These are phyloP conservation scores for Aspergillus sojae DNA, from an alignment of 2,329 filamentous ascomycete species.

Conservation along the genomic window DNA sequence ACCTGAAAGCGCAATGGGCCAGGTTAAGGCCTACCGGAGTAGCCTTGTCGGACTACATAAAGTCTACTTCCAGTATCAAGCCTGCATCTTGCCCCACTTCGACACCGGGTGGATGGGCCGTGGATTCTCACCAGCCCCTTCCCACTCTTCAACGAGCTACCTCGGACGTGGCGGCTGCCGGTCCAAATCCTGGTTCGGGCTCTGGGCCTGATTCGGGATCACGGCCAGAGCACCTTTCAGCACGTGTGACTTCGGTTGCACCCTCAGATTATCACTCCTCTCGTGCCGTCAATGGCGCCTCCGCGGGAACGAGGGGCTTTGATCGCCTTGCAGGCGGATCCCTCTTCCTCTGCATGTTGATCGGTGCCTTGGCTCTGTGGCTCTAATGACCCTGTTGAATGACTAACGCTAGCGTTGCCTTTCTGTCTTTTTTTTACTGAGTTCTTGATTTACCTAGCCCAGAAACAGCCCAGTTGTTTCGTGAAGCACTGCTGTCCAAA, in stretches of 20 bases:
- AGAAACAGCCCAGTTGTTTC: neutral
- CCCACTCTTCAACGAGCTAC: conserved; percentile 57
- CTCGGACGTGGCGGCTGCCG: neutral
- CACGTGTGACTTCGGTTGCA: conserved; percentile 1
- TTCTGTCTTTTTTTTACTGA: neutral
- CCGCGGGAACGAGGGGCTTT: neutral
- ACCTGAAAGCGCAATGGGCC: conserved; percentile 76
- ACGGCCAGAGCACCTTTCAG: neutral
- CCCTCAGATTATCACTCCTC: neutral
- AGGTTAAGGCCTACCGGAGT: conserved; percentile 71
- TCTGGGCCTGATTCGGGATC: neutral
- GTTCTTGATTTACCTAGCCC: neutral
- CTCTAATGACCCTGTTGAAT: neutral
- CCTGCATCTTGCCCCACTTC: conserved; percentile 71
- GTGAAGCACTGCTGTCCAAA: neutral
- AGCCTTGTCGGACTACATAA: conserved; percentile 65
- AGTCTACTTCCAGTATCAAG: conserved; percentile 61
- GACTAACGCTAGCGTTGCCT: neutral
- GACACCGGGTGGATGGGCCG: conserved; percentile 70
- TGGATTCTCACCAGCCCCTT: conserved; percentile 69
- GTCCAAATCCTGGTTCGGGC: neutral
- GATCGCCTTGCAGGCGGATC: conserved; percentile 2
- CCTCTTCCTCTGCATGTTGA: conserved; percentile 7
- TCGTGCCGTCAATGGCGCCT: conserved; percentile 6
- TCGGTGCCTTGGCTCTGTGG: conserved; percentile 14